Base-by-base conservation (phyloP, 192 early-diverging fungal genomes). In the Entomortierella chlamydospora region DNA sequence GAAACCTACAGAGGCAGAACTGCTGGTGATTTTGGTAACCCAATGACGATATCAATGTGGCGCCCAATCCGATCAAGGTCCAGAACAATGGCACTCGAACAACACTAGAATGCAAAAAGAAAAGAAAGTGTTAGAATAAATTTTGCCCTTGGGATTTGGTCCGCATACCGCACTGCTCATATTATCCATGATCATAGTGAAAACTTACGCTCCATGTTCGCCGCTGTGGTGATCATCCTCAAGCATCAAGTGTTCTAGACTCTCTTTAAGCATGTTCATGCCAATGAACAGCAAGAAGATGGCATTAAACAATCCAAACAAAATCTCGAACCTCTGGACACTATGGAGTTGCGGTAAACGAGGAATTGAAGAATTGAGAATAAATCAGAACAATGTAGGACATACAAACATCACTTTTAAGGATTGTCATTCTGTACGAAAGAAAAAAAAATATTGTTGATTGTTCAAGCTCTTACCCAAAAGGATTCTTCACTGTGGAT, bases 261-360 rank as follows among this genome's bases (percentile, higher is more conserved):
- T 83, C 64, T 89, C 88, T 56, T 89, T 89, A 8, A 84, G 79
- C 56, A 81, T 85, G 60, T 87, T 82, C 85, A 89, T 87, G 17
- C 85, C 85, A 29, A 83, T 83, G 57, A 89, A 89, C 53, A 89
- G 53, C 15, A 89, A 73, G 30, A 84, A 89, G 51, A 89, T 83
- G 9, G 81, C 82, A 23, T 74, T 85, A 13, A 72, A 83, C 52
- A 89, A 52, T 20, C 83, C 86, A 70, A 87, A 82, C 52, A 89
- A 63, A 47, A 89, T 76, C 59, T 87, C 86, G 47, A 78, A 84
- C 29, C 88, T 80, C 49, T 85, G 83, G 20, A 86, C 80, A 33
- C 88, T 89, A 47, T n/a, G n/a, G n/a, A n/a, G n/a, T n/a, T n/a
- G n/a, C n/a, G n/a, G 52, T 22, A 68, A 25, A 6, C 47, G n/a